Conservation (phyloP, 345 rosid genomes). For the Salix brachista region DNA sequence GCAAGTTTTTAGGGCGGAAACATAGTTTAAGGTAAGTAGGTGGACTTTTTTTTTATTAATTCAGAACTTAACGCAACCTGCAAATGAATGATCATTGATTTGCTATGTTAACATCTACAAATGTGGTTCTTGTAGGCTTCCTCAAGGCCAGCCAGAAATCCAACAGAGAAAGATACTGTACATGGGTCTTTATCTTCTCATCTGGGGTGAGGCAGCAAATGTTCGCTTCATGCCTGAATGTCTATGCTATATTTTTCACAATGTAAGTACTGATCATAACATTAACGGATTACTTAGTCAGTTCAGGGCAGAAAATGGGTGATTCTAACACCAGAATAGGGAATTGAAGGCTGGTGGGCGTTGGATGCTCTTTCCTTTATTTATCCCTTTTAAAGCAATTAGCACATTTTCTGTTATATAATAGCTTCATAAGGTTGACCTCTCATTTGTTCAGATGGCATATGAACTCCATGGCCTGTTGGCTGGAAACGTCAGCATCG, state of each 20-base stretch:
- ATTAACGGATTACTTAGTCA: slow-evolving; percentile 5
- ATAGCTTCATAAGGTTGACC: background rate
- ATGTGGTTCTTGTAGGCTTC: slow-evolving; percentile 54
- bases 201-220: slow-evolving; percentile 98
- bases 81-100: background rate
- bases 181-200: slow-evolving; percentile 92
- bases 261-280: slow-evolving; percentile 48
- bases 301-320: too few species aligned
- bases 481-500: slow-evolving; percentile 98
- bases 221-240: slow-evolving; percentile 96
- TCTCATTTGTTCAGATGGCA: slow-evolving; percentile 68
- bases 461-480: slow-evolving; percentile 94
- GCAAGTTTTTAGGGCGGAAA: slow-evolving; percentile 88
- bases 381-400: background rate
- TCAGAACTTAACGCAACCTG: slow-evolving; percentile 3
- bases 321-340: too few species aligned
- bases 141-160: slow-evolving; percentile 79
- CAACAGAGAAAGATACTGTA: slow-evolving; percentile 91
- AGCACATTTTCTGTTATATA: background rate
- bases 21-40: slow-evolving; percentile 76
- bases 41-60: background rate
- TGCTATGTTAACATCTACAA: slow-evolving; percentile 1
- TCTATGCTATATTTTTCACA: slow-evolving; percentile 88
- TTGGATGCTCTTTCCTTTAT: too few species aligned
- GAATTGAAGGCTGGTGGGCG: too few species aligned